Evolutionary conservation across 352 stramenopile genomes (phyloP).

Genomic region (Phytopythium boreale): DNA sequence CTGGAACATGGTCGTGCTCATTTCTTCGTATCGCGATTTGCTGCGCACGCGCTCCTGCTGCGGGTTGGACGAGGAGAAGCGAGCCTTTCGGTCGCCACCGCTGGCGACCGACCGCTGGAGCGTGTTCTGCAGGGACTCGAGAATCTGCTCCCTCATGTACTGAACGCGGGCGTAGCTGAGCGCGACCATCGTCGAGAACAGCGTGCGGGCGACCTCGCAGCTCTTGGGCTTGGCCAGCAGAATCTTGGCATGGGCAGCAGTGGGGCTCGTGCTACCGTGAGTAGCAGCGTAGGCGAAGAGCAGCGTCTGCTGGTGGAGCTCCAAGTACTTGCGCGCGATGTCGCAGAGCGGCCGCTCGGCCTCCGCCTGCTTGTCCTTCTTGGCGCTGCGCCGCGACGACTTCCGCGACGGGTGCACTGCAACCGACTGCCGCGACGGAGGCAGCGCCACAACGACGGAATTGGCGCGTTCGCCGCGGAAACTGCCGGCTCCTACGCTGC

Average conservation of each 20-base stretch:
- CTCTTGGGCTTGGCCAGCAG: slow-evolving; percentile 10
- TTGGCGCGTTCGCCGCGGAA: slow-evolving; percentile 5
- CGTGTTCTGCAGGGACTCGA: slow-evolving; percentile 39
- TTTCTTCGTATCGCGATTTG: slow-evolving; percentile 34
- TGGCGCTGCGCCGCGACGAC: slow-evolving; percentile 9
- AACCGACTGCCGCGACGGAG: slow-evolving; percentile 3
- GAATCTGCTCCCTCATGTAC: slow-evolving; percentile 44
- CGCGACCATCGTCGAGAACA: slow-evolving; percentile 41
- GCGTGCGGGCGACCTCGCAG: slow-evolving; percentile 10
- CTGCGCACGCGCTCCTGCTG: slow-evolving; percentile 23
- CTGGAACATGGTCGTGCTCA: slow-evolving; percentile 49
- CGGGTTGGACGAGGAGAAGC: slow-evolving; percentile 7
- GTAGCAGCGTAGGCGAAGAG: slow-evolving; percentile 41
- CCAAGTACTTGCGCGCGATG: slow-evolving; percentile 46
- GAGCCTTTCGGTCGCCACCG: slow-evolving; percentile 14
- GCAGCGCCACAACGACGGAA: slow-evolving; percentile 7
- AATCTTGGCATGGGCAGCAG: neutral
- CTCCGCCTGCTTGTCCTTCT: slow-evolving; percentile 21
- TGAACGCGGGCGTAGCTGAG: slow-evolving; percentile 58
- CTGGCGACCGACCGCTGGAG: slow-evolving; percentile 1
- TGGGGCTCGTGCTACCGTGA: slow-evolving; percentile 18
- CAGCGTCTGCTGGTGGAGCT: slow-evolving; percentile 64
- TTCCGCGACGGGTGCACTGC: slow-evolving; percentile 14
- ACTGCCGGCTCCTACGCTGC: slow-evolving; percentile 4
- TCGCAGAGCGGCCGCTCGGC: slow-evolving; percentile 35